Evolutionary conservation across 2,329 filamentous ascomycete species (phyloP).

Genomic region (Diaporthe sp.): DNA sequence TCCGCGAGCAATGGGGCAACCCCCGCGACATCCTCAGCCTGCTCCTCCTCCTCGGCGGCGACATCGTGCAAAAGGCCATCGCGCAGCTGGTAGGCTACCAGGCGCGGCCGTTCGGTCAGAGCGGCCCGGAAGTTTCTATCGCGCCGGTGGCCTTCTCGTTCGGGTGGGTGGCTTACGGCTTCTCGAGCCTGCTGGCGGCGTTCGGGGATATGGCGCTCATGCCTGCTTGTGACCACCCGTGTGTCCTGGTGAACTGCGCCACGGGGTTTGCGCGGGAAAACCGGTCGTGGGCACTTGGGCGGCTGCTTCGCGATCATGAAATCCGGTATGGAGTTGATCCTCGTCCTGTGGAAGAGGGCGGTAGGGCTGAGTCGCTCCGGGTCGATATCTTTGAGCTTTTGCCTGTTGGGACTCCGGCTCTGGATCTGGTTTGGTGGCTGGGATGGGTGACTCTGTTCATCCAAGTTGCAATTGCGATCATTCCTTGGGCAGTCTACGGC

Average conservation of each 20-base stretch:
- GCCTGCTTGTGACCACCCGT: neutral
- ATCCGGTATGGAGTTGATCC: neutral
- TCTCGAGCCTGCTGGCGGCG: neutral
- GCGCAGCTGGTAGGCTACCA: constrained; percentile 8
- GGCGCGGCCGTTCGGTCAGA: neutral
- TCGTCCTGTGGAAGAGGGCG: neutral
- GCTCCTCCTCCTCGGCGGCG: constrained; percentile 18
- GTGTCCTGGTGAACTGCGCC: neutral
- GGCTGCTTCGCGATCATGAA: neutral
- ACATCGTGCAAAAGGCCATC: constrained; percentile 17
- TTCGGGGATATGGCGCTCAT: constrained; percentile 4
- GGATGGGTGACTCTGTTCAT: neutral
- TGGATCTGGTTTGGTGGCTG: neutral
- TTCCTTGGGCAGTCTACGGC: neutral
- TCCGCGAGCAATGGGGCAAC: constrained; percentile 10
- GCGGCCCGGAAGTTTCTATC: neutral
- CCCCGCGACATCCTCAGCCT: constrained; percentile 23
- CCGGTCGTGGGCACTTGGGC: neutral
- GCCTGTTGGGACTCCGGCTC: neutral
- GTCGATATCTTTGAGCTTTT: neutral
- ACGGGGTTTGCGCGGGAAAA: neutral
- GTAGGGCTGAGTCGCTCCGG: constrained; percentile 2
- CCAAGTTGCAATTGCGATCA: neutral
- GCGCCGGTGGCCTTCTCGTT: constrained; percentile 27
- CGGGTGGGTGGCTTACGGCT: constrained; percentile 20